These are phyloP conservation scores for Annulohypoxylon stygium DNA, from an alignment of 495 filamentous ascomycete genomes.

Conservation along the genomic window DNA sequence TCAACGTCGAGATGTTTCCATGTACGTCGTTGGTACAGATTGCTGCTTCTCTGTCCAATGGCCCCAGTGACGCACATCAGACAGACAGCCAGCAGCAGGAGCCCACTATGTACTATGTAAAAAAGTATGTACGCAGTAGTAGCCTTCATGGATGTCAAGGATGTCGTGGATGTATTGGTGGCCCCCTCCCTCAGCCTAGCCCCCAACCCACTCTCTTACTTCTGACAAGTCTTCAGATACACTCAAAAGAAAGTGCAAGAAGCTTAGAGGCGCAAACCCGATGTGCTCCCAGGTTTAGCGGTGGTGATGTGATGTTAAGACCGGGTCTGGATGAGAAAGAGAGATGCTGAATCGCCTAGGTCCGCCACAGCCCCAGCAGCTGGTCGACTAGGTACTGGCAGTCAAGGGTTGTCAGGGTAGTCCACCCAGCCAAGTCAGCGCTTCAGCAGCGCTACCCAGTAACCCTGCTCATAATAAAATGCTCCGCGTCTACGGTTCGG, in stretches of 20 bases:
- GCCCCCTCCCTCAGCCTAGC: constrained; percentile 7
- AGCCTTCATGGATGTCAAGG: neutral
- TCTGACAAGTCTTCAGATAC: neutral
- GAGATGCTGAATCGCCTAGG: constrained; percentile 30
- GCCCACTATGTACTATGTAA: constrained; percentile 11
- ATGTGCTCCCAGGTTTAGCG: neutral
- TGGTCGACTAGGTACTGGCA: neutral
- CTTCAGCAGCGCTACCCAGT: constrained; percentile 27
- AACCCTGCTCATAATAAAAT: constrained; percentile 39
- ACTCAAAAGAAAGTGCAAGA: neutral
- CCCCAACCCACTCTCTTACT: neutral
- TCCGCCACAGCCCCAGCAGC: constrained; percentile 30
- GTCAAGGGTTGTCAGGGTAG: too few relatives aligned
- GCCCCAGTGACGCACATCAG: constrained; percentile 44
- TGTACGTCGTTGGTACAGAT: constrained; percentile 34
- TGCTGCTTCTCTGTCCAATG: constrained; percentile 24
- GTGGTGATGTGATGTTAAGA: constrained; percentile 8
- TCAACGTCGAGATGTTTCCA: neutral
- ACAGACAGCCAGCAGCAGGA: constrained; percentile 10
- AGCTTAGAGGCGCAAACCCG: neutral
- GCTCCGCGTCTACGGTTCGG: constrained; percentile 40
- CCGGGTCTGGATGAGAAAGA: constrained; percentile 8
- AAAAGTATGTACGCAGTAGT: neutral
- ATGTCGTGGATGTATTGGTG: constrained; percentile 1
- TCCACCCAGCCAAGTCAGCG: constrained; percentile 40